Conservation (phyloP, 257 asterid genomes). For the Nicotiana sylvestris region DNA sequence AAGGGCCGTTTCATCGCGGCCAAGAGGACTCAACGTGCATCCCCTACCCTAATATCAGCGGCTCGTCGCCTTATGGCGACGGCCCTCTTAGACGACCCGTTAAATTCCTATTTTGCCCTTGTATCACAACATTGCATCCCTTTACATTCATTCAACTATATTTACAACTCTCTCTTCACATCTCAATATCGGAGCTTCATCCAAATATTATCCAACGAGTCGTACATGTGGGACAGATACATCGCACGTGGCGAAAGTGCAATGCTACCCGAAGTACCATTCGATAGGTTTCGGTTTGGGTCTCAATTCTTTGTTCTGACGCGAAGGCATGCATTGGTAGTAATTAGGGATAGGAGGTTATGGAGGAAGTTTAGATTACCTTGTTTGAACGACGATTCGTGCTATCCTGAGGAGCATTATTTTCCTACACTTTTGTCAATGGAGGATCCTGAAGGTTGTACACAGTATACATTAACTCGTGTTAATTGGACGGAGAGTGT, state of each 20-base stretch:
- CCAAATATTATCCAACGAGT: conserved; percentile 50
- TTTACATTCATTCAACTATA: conserved; percentile 47
- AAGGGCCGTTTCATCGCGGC: conserved; percentile 44
- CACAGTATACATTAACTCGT: conserved; percentile 54
- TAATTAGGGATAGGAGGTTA: conserved; percentile 45
- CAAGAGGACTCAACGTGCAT: conserved; percentile 45
- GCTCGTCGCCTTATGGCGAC: conserved; percentile 75
- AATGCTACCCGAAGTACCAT: conserved; percentile 66
- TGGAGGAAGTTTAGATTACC: conserved; percentile 70
- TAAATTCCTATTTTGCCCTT: conserved; percentile 59
- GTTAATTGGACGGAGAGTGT: conserved; percentile 66
- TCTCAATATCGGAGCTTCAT: conserved; percentile 49
- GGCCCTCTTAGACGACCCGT: conserved; percentile 59
- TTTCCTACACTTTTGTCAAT: conserved; percentile 72
- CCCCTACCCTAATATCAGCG: conserved; percentile 69
- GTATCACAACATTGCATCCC: conserved; percentile 68
- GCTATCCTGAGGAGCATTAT: conserved; percentile 86
- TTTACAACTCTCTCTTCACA: conserved; percentile 37
- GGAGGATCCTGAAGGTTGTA: conserved; percentile 66
- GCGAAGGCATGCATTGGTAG: conserved; percentile 48
- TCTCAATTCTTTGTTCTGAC: conserved; percentile 66
- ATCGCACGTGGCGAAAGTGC: conserved; percentile 45
- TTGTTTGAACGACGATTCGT: conserved; percentile 41
- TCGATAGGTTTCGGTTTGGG: conserved; percentile 52
- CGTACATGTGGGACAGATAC: conserved; percentile 53